phyloP scores from a whole-genome alignment of 345 rosid species.

The Schrenkiella parvula region DNA sequence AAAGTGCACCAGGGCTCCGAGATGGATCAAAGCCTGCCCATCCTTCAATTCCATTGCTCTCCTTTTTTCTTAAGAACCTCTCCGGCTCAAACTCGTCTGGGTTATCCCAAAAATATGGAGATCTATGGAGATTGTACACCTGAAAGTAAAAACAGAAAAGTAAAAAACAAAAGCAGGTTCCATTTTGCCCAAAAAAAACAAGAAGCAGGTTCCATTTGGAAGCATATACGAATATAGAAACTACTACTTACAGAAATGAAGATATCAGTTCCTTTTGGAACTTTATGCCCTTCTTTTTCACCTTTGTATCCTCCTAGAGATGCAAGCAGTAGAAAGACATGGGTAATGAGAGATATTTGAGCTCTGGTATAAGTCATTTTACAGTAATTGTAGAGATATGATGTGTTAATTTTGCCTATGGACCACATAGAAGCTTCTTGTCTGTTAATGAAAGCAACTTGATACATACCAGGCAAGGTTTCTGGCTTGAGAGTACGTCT shows the following conservation, averaged over 20 bases:
- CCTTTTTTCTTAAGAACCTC: conserved; percentile 54
- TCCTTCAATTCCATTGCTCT: conserved; percentile 63
- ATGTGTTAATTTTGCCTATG: not conserved
- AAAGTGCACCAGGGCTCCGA: conserved; percentile 86
- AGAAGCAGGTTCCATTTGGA: not conserved
- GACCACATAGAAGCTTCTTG: not conserved
- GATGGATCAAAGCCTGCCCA: conserved; percentile 93
- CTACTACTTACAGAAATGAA: conserved; percentile 66
- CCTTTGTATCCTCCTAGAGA: conserved; percentile 79
- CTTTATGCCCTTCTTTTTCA: conserved; percentile 59
- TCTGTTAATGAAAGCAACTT: not conserved
- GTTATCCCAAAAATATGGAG: conserved; percentile 84
- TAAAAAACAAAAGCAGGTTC: not conserved
- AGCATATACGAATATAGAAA: not conserved
- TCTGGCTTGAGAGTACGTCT: conserved; percentile 75
- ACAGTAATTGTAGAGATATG: not conserved
- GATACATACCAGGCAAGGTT: conserved; percentile 63
- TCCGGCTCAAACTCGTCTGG: conserved; percentile 81
- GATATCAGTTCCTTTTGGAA: conserved; percentile 86
- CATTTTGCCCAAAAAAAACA: not conserved
- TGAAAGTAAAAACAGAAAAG: conserved; percentile 21
- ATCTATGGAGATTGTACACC: conserved; percentile 91
- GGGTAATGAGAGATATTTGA: not conserved
- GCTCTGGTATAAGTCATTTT: not conserved
- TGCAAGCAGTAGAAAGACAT: not conserved